Conservation (phyloP, 306 rosid genomes). For the Benincasa hispida region DNA sequence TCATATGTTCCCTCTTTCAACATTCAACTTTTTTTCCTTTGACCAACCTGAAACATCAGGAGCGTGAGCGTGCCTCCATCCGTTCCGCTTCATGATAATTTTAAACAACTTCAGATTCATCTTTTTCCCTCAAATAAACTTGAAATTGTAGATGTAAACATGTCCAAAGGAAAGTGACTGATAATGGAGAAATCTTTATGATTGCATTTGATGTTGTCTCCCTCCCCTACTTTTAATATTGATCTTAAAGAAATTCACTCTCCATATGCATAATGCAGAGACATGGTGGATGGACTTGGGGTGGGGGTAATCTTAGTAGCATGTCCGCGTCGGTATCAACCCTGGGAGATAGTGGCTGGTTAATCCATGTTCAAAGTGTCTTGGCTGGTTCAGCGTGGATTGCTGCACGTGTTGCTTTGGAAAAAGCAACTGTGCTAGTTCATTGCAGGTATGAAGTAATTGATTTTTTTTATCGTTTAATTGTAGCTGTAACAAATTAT, state of each 20-base stretch:
- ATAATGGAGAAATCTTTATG: background rate
- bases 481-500: background rate
- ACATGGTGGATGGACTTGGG: slow-evolving; percentile 97
- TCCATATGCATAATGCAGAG: slow-evolving; percentile 33
- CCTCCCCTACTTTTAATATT: background rate
- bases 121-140: background rate
- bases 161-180: background rate
- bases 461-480: background rate
- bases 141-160: background rate
- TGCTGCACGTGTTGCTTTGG: slow-evolving; percentile 90
- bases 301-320: slow-evolving; percentile 96
- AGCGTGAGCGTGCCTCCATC: background rate
- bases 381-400: slow-evolving; percentile 99
- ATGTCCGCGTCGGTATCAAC: slow-evolving; percentile 97
- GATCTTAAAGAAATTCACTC: background rate
- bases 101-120: background rate
- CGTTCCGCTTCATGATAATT: background rate
- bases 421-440: slow-evolving; percentile 84
- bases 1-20: background rate
- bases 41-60: background rate
- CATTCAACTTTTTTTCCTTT: background rate
- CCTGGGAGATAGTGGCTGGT: slow-evolving; percentile 96
- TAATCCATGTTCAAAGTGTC: slow-evolving; percentile 70
- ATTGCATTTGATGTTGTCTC: background rate
- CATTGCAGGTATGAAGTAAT: slow-evolving; percentile 71